A percentile compares a stretch with the other conserved stretches of the same genome.
Conservation (phyloP, 805 yeast species). For the Nakazawaea peltata region DNA sequence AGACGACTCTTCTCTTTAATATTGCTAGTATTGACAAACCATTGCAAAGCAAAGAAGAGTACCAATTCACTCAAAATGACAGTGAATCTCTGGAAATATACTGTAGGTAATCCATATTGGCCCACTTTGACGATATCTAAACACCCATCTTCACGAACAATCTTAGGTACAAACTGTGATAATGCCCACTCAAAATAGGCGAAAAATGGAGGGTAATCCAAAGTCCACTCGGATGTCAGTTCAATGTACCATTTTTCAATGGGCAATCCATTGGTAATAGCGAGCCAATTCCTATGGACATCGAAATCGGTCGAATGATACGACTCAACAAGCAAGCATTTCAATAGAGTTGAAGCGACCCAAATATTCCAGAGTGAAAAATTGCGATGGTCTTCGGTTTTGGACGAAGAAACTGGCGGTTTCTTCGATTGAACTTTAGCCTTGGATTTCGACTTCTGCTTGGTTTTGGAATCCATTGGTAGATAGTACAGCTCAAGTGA, state of each 20-base stretch:
- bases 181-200: constrained; percentile 90
- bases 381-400: constrained; percentile 14
- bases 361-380: constrained; percentile 59
- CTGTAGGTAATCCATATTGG: constrained; percentile 66
- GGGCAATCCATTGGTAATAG: constrained; percentile 76
- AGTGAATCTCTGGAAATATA: constrained; percentile 72
- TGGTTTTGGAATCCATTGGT: too few species aligned
- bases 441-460: too few species aligned
- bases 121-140: constrained; percentile 61
- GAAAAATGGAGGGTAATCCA: constrained; percentile 96
- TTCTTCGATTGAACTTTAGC: too few species aligned
- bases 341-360: constrained; percentile 53
- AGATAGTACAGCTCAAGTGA: too few species aligned
- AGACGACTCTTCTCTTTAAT: constrained; percentile 35
- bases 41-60: constrained; percentile 62
- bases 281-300: constrained; percentile 96
- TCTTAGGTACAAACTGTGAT: constrained; percentile 59
- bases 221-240: constrained; percentile 77
- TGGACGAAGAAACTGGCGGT: neutral
- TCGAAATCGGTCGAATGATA: constrained; percentile 96
- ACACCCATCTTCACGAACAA: constrained; percentile 68
- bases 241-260: constrained; percentile 78
- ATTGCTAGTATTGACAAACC: constrained; percentile 49
- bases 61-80: constrained; percentile 74
- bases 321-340: constrained; percentile 60